Conservation (phyloP, 2,329 filamentous ascomycete species). For the Alternaria conjuncta region DNA sequence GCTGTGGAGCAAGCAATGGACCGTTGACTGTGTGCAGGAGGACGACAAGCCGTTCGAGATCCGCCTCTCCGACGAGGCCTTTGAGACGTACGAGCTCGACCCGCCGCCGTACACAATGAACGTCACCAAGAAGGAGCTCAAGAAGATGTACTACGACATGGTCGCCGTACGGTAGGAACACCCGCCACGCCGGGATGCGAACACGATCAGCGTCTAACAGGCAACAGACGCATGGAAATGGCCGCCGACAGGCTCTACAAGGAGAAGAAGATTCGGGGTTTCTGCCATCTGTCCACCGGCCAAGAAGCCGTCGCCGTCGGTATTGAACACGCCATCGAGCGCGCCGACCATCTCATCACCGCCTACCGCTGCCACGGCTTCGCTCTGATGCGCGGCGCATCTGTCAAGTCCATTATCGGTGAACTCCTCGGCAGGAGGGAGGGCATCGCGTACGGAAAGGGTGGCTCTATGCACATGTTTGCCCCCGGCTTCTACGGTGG, state of each 20-base stretch:
- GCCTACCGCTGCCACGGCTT: conserved; percentile 99
- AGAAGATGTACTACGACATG: conserved; percentile 99
- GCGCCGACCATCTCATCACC: conserved; percentile 93
- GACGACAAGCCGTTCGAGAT: conserved; percentile 94
- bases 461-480: conserved; percentile 99
- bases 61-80: conserved; percentile 95
- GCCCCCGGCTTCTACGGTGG: conserved; percentile 96
- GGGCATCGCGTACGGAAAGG: conserved; percentile 98
- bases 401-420: conserved; percentile 50
- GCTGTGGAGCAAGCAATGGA: neutral
- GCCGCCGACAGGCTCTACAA: conserved; percentile 98
- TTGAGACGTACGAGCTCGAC: conserved; percentile 99
- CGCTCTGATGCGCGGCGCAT: conserved; percentile 92
- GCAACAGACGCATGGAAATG: conserved; percentile 95
- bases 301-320: conserved; percentile 97
- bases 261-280: conserved; percentile 99
- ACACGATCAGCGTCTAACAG: conserved; percentile 16
- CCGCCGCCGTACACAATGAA: conserved; percentile 91
- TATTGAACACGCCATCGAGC: conserved; percentile 94
- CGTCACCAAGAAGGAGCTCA: conserved; percentile 96
- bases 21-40: conserved; percentile 63
- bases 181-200: neutral
- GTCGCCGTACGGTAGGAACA: conserved; percentile 82
- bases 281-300: conserved; percentile 97
- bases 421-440: conserved; percentile 78